Evolutionary conservation across 257 asterid species (phyloP).

Genomic region (Euphrasia confusa): DNA sequence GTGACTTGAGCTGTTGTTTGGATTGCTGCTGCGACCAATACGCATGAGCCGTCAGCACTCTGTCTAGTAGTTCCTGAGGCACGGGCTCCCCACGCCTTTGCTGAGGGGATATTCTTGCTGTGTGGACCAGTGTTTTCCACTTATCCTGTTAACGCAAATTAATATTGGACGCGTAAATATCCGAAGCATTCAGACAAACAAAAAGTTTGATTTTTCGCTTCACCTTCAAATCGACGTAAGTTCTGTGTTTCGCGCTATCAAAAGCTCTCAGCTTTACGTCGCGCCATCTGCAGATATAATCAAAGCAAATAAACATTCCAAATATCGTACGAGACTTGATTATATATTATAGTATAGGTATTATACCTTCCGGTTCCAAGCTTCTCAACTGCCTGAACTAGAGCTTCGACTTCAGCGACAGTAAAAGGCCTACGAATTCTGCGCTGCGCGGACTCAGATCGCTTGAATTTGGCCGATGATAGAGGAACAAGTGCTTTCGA

Average conservation of each 20-base stretch:
- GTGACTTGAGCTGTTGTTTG: constrained; percentile 74
- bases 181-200: background rate
- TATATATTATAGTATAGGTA: background rate
- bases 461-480: constrained; percentile 56
- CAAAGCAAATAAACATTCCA: background rate
- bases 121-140: constrained; percentile 98
- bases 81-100: constrained; percentile 98
- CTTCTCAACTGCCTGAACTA: constrained; percentile 95
- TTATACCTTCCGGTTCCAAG: constrained; percentile 94
- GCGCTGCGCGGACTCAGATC: constrained; percentile 79
- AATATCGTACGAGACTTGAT: background rate
- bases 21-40: constrained; percentile 95
- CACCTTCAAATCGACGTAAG: constrained; percentile 94
- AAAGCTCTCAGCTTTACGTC: constrained; percentile 92
- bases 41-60: constrained; percentile 87
- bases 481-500: constrained; percentile 64
- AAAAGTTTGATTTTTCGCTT: background rate
- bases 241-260: constrained; percentile 80
- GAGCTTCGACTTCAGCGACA: constrained; percentile 92
- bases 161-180: background rate
- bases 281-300: constrained; percentile 74
- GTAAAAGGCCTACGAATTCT: constrained; percentile 92
- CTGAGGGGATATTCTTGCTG: constrained; percentile 96
- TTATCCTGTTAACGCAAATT: constrained; percentile 64
- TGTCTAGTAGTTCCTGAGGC: constrained; percentile 89